Conservation (phyloP, 805 yeast genomes). For the Starmerella apis region DNA sequence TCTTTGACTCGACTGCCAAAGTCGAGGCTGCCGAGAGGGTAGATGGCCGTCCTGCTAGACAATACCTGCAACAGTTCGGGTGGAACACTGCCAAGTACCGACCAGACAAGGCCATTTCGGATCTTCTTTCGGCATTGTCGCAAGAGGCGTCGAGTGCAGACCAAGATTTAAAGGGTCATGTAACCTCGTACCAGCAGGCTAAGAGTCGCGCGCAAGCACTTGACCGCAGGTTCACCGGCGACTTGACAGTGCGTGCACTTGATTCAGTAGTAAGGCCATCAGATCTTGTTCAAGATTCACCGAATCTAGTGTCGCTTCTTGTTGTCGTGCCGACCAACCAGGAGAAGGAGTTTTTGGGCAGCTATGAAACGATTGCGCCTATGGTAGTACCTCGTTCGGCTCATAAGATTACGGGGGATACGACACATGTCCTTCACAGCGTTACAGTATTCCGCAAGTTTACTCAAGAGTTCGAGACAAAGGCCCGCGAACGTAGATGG, state of each 20-base stretch:
- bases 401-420: constrained; percentile 53
- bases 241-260: constrained; percentile 77
- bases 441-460: constrained; percentile 80
- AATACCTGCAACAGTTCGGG: constrained; percentile 60
- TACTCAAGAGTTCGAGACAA: constrained; percentile 54
- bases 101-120: constrained; percentile 70
- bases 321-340: constrained; percentile 73
- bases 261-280: constrained; percentile 78
- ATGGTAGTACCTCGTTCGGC: constrained; percentile 94
- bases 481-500: constrained; percentile 77
- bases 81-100: constrained; percentile 88
- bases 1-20: constrained; percentile 32
- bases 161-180: constrained; percentile 69
- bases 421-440: constrained; percentile 60
- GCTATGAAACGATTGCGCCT: constrained; percentile 65
- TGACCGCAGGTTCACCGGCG: constrained; percentile 88
- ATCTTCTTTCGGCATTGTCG: constrained; percentile 57
- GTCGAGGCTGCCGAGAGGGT: constrained; percentile 43
- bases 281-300: constrained; percentile 77
- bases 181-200: constrained; percentile 66
- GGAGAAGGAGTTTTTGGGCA: constrained; percentile 48
- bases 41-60: constrained; percentile 45
- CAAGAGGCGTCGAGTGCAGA: constrained; percentile 76
- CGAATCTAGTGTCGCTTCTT: constrained; percentile 73
- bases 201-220: constrained; percentile 76